Evolutionary conservation across 345 rosid species (phyloP), one percentile per base, ranked within the genome.

Genomic region (Cardamine chenopodiifolia): DNA sequence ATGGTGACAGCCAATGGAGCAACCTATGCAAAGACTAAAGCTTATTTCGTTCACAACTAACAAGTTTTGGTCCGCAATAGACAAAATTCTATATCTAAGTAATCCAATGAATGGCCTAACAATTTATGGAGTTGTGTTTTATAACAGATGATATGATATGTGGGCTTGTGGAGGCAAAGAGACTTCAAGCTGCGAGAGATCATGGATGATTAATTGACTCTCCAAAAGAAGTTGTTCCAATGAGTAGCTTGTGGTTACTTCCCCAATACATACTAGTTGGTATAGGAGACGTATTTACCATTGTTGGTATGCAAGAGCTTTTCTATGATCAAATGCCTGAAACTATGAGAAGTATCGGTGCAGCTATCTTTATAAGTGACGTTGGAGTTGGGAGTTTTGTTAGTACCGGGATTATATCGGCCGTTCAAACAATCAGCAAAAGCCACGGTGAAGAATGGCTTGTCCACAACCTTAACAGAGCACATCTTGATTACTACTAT

Each of bases 301-400:
- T 94, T 7, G 84, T 94, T n/a, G 97, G 98, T 19, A 69, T 94
- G 69, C 95, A 89, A 78, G 92, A 91, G 80, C 35, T 94, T 81
- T 94, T 91, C 83, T 94, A 94, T 66, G 93, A 86, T 73, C 93
- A 94, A 72, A 81, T 94, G 90, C 98, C 98, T 0, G 93, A 83
- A 45, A 54, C 59, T 3, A 85, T 90, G 96, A 83, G 98, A 79
- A 94, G 97, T 70, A 42, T 91, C 10, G 98, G 97, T 7, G 98
- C 98, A 1, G 97, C 97, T 0, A 89, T 86, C 0, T 82, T 84
- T 49, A 74, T 91, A 1, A 83, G 92, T 39, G 76, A 88, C 2
- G 71, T 83, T 17, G 98, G 97, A 62, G 75, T 85, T 18, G 97
- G 98, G 35, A 94, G 95, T 83, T 88, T 94, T 45, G 10, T 86